Evolutionary conservation across 495 filamentous ascomycete species (phyloP).

Genomic region (Cercophora samala): DNA sequence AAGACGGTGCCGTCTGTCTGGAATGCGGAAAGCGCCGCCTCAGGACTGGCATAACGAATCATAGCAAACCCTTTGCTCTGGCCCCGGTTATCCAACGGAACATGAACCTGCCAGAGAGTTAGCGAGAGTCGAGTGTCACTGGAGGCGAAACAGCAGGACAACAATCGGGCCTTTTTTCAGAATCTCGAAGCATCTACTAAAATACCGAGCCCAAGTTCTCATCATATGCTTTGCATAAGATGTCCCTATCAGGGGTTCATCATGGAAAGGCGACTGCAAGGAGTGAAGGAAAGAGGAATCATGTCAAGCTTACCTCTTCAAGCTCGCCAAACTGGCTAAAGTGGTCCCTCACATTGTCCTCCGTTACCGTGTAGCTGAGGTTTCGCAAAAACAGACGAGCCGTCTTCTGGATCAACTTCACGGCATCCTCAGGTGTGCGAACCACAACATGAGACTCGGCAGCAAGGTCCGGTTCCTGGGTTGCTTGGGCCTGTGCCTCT

Average conservation of each 20-base stretch:
- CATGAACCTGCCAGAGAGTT: slow-evolving; percentile 62
- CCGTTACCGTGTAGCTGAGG: slow-evolving; percentile 73
- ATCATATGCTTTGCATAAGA: slow-evolving; percentile 74
- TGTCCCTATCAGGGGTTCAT: slow-evolving; percentile 99
- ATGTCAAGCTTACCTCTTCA: slow-evolving; percentile 71
- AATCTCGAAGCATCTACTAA: slow-evolving; percentile 61
- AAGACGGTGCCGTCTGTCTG: slow-evolving; percentile 78
- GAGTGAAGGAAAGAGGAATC: slow-evolving; percentile 24
- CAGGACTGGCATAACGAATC: slow-evolving; percentile 67
- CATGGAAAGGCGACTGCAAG: slow-evolving; percentile 48
- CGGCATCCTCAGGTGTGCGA: slow-evolving; percentile 27
- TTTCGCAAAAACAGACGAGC: slow-evolving; percentile 85
- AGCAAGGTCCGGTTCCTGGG: slow-evolving; percentile 20
- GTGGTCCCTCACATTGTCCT: slow-evolving; percentile 67
- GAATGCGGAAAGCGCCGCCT: slow-evolving; percentile 73
- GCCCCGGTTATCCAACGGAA: slow-evolving; percentile 66
- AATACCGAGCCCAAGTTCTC: slow-evolving; percentile 58
- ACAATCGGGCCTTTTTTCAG: slow-evolving; percentile 39
- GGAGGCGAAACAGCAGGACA: slow-evolving; percentile 25
- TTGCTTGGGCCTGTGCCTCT: slow-evolving; percentile 25
- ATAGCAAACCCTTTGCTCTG: slow-evolving; percentile 85
- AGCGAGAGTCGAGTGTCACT: slow-evolving; percentile 27
- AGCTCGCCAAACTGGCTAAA: slow-evolving; percentile 70
- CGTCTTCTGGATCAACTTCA: slow-evolving; percentile 52
- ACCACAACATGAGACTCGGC: slow-evolving; percentile 24